phyloP scores from a whole-genome alignment of 2,329 filamentous ascomycete genomes.

The Pseudopyrenochaeta lycopersici region DNA sequence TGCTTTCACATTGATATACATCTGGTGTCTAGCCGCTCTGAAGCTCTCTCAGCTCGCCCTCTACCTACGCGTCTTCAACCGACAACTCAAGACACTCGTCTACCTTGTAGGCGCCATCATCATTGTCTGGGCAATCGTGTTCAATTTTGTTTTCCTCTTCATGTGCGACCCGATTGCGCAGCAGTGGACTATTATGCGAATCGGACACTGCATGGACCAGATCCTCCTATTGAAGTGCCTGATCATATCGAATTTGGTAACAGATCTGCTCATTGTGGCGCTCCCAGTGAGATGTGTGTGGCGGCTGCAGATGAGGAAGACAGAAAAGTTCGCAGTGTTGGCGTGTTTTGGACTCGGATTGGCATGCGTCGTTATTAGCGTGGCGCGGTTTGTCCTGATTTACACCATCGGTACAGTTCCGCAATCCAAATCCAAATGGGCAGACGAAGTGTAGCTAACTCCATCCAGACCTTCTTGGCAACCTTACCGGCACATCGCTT shows the following conservation, averaged over 20 bases:
- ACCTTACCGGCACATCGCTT: constrained; percentile 30
- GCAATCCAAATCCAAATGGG: neutral
- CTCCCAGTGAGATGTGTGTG: constrained; percentile 26
- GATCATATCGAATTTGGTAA: constrained; percentile 27
- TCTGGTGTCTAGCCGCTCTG: constrained; percentile 27
- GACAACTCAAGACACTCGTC: constrained; percentile 18
- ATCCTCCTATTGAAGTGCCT: constrained; percentile 27
- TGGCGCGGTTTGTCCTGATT: constrained; percentile 31
- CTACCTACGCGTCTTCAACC: constrained; percentile 25
- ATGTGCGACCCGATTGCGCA: constrained; percentile 33
- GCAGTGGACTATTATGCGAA: constrained; percentile 29
- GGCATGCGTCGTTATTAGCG: constrained; percentile 27
- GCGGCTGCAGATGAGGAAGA: constrained; percentile 32
- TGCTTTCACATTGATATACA: constrained; percentile 29
- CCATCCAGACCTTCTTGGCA: constrained; percentile 23
- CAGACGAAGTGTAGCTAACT: constrained; percentile 1
- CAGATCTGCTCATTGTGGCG: constrained; percentile 24
- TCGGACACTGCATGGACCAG: constrained; percentile 33
- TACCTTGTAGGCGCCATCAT: constrained; percentile 24
- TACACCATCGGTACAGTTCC: constrained; percentile 23
- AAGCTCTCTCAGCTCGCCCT: constrained; percentile 31
- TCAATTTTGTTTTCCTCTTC: constrained; percentile 34
- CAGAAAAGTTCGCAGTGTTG: constrained; percentile 30
- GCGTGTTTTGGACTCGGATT: constrained; percentile 30
- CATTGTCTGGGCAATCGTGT: constrained; percentile 26